Conservation (phyloP, 2,329 filamentous ascomycete genomes). For the Xylaria multiplex region DNA sequence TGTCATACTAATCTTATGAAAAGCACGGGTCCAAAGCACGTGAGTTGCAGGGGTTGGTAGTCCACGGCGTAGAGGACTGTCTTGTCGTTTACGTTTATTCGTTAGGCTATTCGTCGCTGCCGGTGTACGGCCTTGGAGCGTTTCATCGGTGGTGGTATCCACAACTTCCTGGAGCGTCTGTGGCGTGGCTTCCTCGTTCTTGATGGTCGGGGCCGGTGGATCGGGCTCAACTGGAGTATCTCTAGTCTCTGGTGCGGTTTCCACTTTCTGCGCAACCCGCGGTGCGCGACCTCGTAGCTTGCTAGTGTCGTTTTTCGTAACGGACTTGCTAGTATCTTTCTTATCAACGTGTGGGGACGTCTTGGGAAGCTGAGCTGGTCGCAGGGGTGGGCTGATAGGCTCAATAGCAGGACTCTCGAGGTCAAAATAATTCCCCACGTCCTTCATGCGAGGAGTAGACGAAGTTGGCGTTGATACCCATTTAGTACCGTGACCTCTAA, state of each 20-base stretch:
- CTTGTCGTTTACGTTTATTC: slow-evolving; percentile 68
- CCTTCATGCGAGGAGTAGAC: slow-evolving; percentile 61
- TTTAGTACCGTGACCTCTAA: slow-evolving; percentile 61
- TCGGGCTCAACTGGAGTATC: slow-evolving; percentile 59
- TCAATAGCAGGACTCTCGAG: slow-evolving; percentile 65
- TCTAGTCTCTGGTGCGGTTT: slow-evolving; percentile 55
- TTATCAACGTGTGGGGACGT: slow-evolving; percentile 47
- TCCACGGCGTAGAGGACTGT: slow-evolving; percentile 59
- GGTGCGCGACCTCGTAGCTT: slow-evolving; percentile 50
- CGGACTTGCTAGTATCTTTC: slow-evolving; percentile 51
- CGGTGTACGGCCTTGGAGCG: slow-evolving; percentile 53
- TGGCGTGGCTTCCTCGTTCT: slow-evolving; percentile 69
- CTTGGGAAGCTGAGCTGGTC: slow-evolving; percentile 52
- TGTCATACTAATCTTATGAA: slow-evolving; percentile 76
- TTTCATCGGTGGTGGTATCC: slow-evolving; percentile 67
- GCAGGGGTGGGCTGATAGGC: slow-evolving; percentile 65
- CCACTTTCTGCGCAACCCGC: slow-evolving; percentile 51
- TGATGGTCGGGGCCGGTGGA: slow-evolving; percentile 58
- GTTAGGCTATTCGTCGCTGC: slow-evolving; percentile 51
- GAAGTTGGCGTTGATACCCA: slow-evolving; percentile 68
- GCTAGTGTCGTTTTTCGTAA: slow-evolving; percentile 41
- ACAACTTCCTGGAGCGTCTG: slow-evolving; percentile 63
- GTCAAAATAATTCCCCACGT: slow-evolving; percentile 50
- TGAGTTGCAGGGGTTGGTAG: slow-evolving; percentile 68
- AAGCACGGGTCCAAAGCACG: slow-evolving; percentile 79